Percentiles rank a stretch among this genome's conserved stretches.
phyloP scores from a whole-genome alignment of 164 flowering plant species.

The Kalanchoe fedtschenkoi region DNA sequence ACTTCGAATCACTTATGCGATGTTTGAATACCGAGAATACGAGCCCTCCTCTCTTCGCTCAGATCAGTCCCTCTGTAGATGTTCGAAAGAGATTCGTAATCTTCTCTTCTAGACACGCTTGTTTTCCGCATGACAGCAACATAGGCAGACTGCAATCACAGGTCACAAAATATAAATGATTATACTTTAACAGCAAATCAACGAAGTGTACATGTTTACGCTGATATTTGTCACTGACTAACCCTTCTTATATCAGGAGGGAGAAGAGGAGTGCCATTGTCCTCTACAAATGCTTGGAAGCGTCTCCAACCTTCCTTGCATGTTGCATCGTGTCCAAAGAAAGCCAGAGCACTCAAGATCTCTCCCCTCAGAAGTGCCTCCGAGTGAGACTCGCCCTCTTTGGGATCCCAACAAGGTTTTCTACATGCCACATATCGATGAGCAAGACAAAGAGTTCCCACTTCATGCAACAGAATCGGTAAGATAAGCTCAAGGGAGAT shows the following conservation, averaged over 20 bases:
- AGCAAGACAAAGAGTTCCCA: background rate
- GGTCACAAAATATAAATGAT: background rate
- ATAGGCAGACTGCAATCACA: background rate
- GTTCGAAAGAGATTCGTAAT: background rate
- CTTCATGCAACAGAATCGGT: background rate
- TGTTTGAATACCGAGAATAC: background rate
- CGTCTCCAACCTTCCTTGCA: constrained; percentile 2
- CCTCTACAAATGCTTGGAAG: background rate
- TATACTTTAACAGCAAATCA: background rate
- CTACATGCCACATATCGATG: background rate
- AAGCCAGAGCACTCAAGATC: background rate
- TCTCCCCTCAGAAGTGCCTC: constrained; percentile 2
- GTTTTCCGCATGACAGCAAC: constrained; percentile 3
- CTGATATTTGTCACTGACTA: background rate
- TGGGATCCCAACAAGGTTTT: constrained; percentile 3
- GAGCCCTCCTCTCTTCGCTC: background rate
- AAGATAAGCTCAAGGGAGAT: background rate
- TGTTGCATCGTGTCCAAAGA: constrained; percentile 3
- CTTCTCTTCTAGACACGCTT: background rate
- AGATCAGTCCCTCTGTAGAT: constrained; percentile 5
- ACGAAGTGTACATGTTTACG: background rate
- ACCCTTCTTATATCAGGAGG: constrained; percentile 7
- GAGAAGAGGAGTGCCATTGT: background rate
- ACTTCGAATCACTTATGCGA: background rate
- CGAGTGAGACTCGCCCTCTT: background rate